Conservation (phyloP, 2,329 filamentous ascomycete species). For the Talaromyces sp. region DNA sequence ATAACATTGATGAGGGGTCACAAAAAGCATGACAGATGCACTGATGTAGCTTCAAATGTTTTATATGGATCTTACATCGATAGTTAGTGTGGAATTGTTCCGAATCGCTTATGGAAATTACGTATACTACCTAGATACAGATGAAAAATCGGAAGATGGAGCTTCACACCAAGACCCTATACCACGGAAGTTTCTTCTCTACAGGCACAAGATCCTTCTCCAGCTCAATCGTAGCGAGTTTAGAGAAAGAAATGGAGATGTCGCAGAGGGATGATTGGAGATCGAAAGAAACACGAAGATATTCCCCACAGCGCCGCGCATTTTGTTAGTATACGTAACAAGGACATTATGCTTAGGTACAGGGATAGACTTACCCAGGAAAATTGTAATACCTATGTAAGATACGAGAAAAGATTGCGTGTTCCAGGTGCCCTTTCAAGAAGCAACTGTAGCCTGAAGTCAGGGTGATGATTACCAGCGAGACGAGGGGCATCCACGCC, state of each 20-base stretch:
- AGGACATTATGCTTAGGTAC: no score
- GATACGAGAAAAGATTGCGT: conserved; percentile 25
- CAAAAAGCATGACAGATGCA: not conserved
- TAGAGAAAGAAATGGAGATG: not conserved
- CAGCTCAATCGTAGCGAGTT: not conserved
- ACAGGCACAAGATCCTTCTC: not conserved
- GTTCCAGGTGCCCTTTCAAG: conserved; percentile 59
- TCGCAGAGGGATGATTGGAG: not conserved
- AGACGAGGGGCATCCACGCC: conserved; percentile 59
- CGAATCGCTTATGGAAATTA: not conserved
- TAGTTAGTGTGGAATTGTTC: not conserved
- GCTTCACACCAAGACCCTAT: not conserved
- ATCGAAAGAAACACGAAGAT: not conserved
- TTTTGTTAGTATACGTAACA: not conserved
- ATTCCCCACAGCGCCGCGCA: not conserved
- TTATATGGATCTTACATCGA: not conserved
- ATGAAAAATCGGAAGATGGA: not conserved
- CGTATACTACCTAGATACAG: not conserved
- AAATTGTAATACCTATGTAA: not conserved
- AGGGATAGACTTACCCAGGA: not conserved
- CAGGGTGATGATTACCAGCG: conserved; percentile 64
- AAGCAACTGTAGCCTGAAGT: conserved; percentile 68
- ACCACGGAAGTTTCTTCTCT: conserved; percentile 3
- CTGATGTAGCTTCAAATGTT: not conserved
- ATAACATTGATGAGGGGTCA: no score